Evolutionary conservation across 257 asterid genomes (phyloP).

Genomic region (Solanum pinnatisectum): DNA sequence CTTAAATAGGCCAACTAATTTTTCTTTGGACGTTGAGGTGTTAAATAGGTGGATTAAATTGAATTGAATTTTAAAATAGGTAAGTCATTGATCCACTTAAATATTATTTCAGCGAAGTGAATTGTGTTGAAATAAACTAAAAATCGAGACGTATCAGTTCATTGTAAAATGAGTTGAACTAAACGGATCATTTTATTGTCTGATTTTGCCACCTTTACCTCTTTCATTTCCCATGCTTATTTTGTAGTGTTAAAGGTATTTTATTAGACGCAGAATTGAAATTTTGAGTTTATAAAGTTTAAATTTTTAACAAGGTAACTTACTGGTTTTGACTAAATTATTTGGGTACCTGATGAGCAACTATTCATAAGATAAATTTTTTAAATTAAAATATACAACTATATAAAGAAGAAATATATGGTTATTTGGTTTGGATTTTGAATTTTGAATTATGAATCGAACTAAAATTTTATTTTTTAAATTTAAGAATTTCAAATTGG

Average conservation of each 20-base stretch:
- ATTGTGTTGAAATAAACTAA: too few relatives aligned
- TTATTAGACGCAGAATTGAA: neutral
- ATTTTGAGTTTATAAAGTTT: too few relatives aligned
- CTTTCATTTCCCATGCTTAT: neutral
- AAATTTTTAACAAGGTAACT: neutral
- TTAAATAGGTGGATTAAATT: neutral
- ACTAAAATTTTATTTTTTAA: too few relatives aligned
- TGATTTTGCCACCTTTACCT: neutral
- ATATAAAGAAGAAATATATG: too few relatives aligned
- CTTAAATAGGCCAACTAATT: neutral
- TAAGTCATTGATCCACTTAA: neutral
- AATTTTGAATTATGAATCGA: too few relatives aligned
- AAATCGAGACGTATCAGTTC: neutral
- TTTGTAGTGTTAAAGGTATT: neutral
- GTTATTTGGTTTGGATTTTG: too few relatives aligned
- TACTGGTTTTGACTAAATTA: neutral
- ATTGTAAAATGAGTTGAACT: neutral
- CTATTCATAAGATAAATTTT: neutral
- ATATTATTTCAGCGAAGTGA: rapidly evolving
- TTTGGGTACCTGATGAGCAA: neutral
- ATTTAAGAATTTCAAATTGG: too few relatives aligned
- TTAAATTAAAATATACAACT: too few relatives aligned
- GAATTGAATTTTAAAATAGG: too few relatives aligned
- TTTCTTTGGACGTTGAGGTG: rapidly evolving
- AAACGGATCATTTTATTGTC: neutral